phyloP scores from a whole-genome alignment of 345 rosid species.

The Hibiscus trionum region DNA sequence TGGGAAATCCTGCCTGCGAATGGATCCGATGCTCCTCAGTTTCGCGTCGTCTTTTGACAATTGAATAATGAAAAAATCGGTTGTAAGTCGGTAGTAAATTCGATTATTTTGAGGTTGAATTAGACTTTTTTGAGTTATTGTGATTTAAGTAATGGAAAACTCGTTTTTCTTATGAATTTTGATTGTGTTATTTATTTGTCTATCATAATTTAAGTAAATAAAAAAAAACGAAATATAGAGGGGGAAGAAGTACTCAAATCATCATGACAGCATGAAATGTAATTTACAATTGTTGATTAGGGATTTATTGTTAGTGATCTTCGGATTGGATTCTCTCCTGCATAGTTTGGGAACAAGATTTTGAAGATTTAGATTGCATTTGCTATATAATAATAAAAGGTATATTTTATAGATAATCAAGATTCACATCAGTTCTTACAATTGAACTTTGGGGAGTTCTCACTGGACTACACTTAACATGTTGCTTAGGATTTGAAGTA shows the following conservation, averaged over 20 bases:
- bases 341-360: too few species aligned
- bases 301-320: not conserved
- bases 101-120: not conserved
- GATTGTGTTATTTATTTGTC: not conserved
- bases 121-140: not conserved
- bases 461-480: too few species aligned
- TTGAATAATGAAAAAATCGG: conserved; percentile 4
- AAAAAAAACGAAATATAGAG: not conserved
- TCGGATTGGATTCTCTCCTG: too few species aligned
- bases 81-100: not conserved
- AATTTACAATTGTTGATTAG: not conserved
- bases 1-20: conserved; percentile 79
- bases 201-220: not conserved
- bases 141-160: not conserved
- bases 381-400: too few species aligned
- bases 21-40: conserved; percentile 73
- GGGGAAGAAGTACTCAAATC: too few species aligned
- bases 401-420: too few species aligned
- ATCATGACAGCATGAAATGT: not conserved
- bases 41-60: conserved; percentile 72
- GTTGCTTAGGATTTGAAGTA: too few species aligned
- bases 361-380: too few species aligned
- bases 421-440: too few species aligned
- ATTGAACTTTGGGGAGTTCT: too few species aligned
- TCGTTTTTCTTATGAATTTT: not conserved